Conservation (phyloP, 2,329 filamentous ascomycete species). For the Trichoderma breve region DNA sequence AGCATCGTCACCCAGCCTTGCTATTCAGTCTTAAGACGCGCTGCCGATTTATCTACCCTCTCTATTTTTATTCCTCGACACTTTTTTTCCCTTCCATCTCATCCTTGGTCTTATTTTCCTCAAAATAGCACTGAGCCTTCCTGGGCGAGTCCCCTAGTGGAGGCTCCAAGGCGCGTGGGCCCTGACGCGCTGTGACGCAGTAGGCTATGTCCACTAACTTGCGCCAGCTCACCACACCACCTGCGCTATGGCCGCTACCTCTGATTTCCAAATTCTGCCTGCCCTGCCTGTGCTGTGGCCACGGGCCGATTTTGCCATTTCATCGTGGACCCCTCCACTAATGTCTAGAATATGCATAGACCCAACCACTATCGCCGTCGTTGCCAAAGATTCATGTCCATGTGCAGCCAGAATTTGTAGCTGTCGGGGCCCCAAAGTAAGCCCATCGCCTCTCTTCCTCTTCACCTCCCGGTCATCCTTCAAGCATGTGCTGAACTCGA, state of each 20-base stretch:
- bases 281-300: neutral
- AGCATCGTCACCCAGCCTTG: neutral
- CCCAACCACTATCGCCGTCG: slow-evolving; percentile 19
- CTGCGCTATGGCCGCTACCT: slow-evolving; percentile 6
- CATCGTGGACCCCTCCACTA: slow-evolving; percentile 19
- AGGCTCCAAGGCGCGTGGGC: slow-evolving; percentile 10
- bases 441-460: neutral
- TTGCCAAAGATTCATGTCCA: neutral
- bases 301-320: slow-evolving; percentile 4
- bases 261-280: neutral
- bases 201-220: slow-evolving; percentile 6
- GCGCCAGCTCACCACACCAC: slow-evolving; percentile 1
- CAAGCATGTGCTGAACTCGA: neutral
- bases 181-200: slow-evolving; percentile 17
- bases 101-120: neutral
- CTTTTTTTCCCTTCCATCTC: neutral
- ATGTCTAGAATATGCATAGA: slow-evolving; percentile 20
- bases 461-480: neutral
- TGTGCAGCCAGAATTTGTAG: slow-evolving; percentile 6
- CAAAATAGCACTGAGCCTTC: neutral
- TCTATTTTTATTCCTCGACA: neutral
- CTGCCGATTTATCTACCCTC: neutral
- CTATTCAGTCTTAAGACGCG: neutral
- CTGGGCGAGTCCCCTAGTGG: neutral
- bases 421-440: slow-evolving; percentile 16